Percentiles rank a stretch among this genome's conserved stretches.
Evolutionary conservation across 2,329 filamentous ascomycete species (phyloP).

Genomic region (Uncinocarpus reesii): DNA sequence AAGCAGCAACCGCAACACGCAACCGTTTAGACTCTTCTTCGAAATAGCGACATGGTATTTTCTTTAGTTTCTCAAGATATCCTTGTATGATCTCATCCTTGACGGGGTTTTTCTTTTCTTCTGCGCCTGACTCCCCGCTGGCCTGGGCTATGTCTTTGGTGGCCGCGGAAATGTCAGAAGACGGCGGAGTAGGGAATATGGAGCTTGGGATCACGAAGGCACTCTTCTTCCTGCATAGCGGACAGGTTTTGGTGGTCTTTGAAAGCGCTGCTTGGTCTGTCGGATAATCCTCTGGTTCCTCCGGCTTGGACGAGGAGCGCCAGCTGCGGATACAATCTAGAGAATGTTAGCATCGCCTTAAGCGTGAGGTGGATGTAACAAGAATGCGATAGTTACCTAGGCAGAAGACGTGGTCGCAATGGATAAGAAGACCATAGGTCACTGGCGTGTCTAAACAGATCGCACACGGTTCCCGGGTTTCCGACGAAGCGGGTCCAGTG

Average conservation of each 20-base stretch:
- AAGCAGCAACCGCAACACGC: background rate
- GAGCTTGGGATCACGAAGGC: conserved; percentile 24
- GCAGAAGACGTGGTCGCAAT: conserved; percentile 26
- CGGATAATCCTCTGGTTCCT: conserved; percentile 9
- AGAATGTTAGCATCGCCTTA: conserved; percentile 2
- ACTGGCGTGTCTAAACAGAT: conserved; percentile 24
- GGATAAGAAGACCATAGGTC: conserved; percentile 22
- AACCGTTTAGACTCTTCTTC: conserved; percentile 16
- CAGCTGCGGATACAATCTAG: conserved; percentile 24
- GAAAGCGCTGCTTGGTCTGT: conserved; percentile 14
- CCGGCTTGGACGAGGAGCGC: conserved; percentile 20
- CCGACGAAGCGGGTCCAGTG: background rate
- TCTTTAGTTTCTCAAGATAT: conserved; percentile 21
- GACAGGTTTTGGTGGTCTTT: conserved; percentile 22
- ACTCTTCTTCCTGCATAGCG: conserved; percentile 23
- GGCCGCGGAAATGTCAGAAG: background rate
- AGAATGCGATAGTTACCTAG: conserved; percentile 17
- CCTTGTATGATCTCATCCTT: conserved; percentile 21
- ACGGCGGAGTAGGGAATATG: conserved; percentile 20
- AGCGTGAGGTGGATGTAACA: background rate
- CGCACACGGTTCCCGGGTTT: conserved; percentile 18
- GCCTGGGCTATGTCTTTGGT: background rate
- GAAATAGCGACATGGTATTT: conserved; percentile 22
- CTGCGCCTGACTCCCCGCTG: background rate
- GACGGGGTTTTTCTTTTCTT: conserved; percentile 13